These are phyloP conservation scores for Solanum paucissectum DNA, from an alignment of 257 asterid species.

Conservation along the genomic window DNA sequence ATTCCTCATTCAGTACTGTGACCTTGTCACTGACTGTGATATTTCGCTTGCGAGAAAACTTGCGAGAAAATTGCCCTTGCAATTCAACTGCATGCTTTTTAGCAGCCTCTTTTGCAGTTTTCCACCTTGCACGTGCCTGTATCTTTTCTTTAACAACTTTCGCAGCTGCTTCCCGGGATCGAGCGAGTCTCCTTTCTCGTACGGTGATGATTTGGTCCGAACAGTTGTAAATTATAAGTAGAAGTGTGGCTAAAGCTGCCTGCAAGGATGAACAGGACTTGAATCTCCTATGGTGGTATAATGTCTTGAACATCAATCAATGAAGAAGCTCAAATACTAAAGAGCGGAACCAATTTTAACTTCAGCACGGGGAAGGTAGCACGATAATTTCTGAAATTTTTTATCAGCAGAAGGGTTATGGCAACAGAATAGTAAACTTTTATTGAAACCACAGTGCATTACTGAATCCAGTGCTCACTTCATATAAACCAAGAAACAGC, in stretches of 20 bases:
- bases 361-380: neutral
- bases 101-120: constrained; percentile 81
- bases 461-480: neutral
- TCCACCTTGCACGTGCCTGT: constrained; percentile 88
- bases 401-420: neutral
- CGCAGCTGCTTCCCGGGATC: constrained; percentile 89
- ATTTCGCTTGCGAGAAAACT: constrained; percentile 41
- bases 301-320: neutral
- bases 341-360: neutral
- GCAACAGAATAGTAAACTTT: neutral
- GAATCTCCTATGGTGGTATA: neutral
- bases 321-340: neutral
- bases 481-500: neutral
- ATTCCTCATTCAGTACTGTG: constrained; percentile 23
- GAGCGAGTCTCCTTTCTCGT: constrained; percentile 78
- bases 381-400: neutral
- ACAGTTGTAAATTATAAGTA: constrained; percentile 76
- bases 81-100: constrained; percentile 65
- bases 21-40: constrained; percentile 23
- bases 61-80: constrained; percentile 58
- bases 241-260: constrained; percentile 80
- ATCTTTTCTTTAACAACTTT: constrained; percentile 62
- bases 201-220: constrained; percentile 78
- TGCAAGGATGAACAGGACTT: constrained; percentile 9
- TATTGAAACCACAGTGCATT: neutral